phyloP scores from a whole-genome alignment of 371 early-diverging fungal species.

The Rhizopus sp. region DNA sequence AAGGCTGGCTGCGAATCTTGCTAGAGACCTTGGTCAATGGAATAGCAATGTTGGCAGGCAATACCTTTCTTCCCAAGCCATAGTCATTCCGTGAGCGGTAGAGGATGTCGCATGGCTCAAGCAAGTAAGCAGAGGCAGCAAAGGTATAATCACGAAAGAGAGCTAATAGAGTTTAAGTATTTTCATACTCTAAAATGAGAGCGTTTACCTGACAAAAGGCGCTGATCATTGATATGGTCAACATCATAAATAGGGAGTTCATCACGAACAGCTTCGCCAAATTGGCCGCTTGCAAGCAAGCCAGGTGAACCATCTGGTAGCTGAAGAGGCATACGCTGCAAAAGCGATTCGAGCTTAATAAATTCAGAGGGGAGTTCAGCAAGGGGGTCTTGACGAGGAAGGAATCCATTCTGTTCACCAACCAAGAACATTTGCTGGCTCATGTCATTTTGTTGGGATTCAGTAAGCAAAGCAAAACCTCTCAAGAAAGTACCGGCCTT shows the following conservation, averaged over 20 bases:
- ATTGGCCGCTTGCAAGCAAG: conserved; percentile 72
- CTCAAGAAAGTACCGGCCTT: conserved; percentile 3
- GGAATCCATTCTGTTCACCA: conserved; percentile 68
- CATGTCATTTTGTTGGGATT: conserved; percentile 18
- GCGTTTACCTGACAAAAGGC: conserved; percentile 65
- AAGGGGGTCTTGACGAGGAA: conserved; percentile 72
- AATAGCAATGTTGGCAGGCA: conserved; percentile 81
- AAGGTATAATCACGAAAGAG: conserved; percentile 89
- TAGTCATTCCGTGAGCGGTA: conserved; percentile 69
- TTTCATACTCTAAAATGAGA: not conserved
- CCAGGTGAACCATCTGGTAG: conserved; percentile 69
- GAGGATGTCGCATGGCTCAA: conserved; percentile 86
- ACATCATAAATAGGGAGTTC: conserved; percentile 79
- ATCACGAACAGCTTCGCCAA: conserved; percentile 75
- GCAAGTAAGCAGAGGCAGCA: conserved; percentile 83
- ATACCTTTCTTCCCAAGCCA: conserved; percentile 74
- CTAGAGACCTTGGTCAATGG: conserved; percentile 72
- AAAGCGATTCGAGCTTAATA: conserved; percentile 64
- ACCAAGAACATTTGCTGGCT: conserved; percentile 58
- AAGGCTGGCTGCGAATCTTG: conserved; percentile 79
- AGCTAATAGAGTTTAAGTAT: conserved; percentile 36
- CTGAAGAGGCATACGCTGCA: conserved; percentile 79
- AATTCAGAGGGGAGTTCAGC: conserved; percentile 68
- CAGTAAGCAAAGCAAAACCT: conserved; percentile 18
- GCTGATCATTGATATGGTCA: conserved; percentile 64